Evolutionary conservation across 2,329 filamentous ascomycete genomes (phyloP), one percentile per base, ranked within the genome.

Genomic region (Arthroderma uncinatum): DNA sequence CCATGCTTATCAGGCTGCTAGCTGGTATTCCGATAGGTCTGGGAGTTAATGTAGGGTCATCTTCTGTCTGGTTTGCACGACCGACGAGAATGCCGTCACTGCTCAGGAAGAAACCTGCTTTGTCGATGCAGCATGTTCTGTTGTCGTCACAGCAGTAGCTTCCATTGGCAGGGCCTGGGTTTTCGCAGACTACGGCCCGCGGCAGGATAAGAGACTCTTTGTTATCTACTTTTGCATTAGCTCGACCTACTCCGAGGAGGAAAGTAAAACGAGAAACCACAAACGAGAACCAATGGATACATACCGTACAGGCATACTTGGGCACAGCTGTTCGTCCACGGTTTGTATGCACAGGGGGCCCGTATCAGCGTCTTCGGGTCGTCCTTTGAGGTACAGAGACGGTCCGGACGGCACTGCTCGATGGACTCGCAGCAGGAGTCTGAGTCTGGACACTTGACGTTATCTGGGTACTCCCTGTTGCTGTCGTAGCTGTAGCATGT

Each of bases 121-220:
- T 50, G 25, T 50, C 47, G 25, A 50, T 50, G 47, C 47, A 50
- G 47, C 47, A 50, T 14, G 47, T 50, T 50, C 47, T 30, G 47
- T 50, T 50, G 25, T 50, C 47, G 47, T 50, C 47, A 14, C 47
- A 50, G 47, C 47, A 50, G 28, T 50, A 50, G 47, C 47, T 50
- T 4, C 47, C 47, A 6, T 30, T 50, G 1, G 47, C 25, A 50
- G 47, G 28, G 4, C 47, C 47, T 14, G 47, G n/a, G 5, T 30
- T 12, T 50, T 50, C 47, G 16, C 47, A 50, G 14, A 50, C n/a
- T 12, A 50, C 47, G 8, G 47, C 47, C 25, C 47, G 47, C 3
- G 47, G 47, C 8, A 50, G 47, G 47, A 50, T 25, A 12, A 16
- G 47, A 1, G 25, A 50, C 10, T 50, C 47, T 21, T 33, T 30